Evolutionary conservation across 768 basidiomycete genomes (phyloP), one percentile per base, ranked within the genome.

Genomic region (Amanita polypyramis): DNA sequence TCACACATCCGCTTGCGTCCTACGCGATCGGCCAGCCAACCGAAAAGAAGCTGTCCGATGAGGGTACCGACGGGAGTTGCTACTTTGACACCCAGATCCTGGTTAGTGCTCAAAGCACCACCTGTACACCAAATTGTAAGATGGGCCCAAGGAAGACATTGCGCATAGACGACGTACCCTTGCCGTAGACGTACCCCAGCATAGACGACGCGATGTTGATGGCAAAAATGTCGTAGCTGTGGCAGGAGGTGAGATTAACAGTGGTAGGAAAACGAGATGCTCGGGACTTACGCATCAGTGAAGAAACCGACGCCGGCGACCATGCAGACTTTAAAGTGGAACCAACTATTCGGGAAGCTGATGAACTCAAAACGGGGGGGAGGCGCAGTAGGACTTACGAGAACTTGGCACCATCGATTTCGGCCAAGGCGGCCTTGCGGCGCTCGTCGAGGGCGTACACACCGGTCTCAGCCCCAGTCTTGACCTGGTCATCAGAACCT

Each of bases 271-370:
- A 10, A 15, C 1, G 27, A 19, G 4, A 14, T 12, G 29, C 3
- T 30, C 5, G 12, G 25, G 19, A 63, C 75, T 56, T 54, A 80
- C 76, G 82, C 80, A 66, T 88, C 90, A 42, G 91, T 91, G 72
- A 92, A 94, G 74, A 94, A 93, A 21, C 91, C 91, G 8, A 84
- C 84, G 56, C 91, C 88, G 2, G 87, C 68, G 33, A 76, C 76
- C 49, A 78, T 54, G 56, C 77, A 79, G 52, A 82, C 74, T 63
- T 89, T 91, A 49, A 82, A 79, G 57, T 93, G 91, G 69, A 91
- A 92, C 80, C 82, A 86, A 5, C 85, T 85, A 48, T 33, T 50
- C 50, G 34, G 50, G 43, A 38, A 45, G 38, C 23, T 34, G 10
- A 14, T 25, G 43, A 43, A 39, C 49, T 37, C 25, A 10, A 40